phyloP scores from a whole-genome alignment of 73 alveolate species.

The Effrenium voratum region DNA sequence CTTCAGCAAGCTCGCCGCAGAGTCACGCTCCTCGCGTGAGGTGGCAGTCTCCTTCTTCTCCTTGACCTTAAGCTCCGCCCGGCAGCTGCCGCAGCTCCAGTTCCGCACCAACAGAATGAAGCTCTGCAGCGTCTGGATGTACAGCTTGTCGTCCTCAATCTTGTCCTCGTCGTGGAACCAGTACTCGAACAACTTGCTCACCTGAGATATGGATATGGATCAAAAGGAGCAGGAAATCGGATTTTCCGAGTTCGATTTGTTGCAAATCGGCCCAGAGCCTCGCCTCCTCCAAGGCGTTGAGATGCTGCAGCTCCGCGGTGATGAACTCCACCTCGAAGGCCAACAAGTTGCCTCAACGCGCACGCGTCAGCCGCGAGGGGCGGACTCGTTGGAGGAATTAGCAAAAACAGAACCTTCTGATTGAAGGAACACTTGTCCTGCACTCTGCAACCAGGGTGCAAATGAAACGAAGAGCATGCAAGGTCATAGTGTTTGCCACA shows the following conservation, averaged over 20 bases:
- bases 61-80: slow-evolving; percentile 41
- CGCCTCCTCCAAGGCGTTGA: slow-evolving; percentile 53
- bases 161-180: slow-evolving; percentile 80
- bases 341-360: slow-evolving; percentile 12
- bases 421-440: no score
- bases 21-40: slow-evolving; percentile 13
- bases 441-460: slow-evolving; percentile 45
- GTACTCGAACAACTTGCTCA: background rate
- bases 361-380: no score
- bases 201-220: background rate
- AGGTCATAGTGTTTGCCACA: slow-evolving; percentile 80
- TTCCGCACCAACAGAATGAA: slow-evolving; percentile 52
- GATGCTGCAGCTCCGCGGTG: slow-evolving; percentile 85
- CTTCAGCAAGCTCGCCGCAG: slow-evolving; percentile 64
- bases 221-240: background rate
- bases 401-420: no score
- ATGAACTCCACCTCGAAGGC: slow-evolving; percentile 81
- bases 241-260: background rate
- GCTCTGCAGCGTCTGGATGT: slow-evolving; percentile 22
- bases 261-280: background rate
- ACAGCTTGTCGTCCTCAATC: slow-evolving; percentile 63
- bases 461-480: slow-evolving; percentile 75
- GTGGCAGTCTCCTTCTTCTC: slow-evolving; percentile 49
- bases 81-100: slow-evolving; percentile 79
- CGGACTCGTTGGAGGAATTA: no score